phyloP scores from a whole-genome alignment of 352 stramenopile genomes.

The Globisporangium parvum region DNA sequence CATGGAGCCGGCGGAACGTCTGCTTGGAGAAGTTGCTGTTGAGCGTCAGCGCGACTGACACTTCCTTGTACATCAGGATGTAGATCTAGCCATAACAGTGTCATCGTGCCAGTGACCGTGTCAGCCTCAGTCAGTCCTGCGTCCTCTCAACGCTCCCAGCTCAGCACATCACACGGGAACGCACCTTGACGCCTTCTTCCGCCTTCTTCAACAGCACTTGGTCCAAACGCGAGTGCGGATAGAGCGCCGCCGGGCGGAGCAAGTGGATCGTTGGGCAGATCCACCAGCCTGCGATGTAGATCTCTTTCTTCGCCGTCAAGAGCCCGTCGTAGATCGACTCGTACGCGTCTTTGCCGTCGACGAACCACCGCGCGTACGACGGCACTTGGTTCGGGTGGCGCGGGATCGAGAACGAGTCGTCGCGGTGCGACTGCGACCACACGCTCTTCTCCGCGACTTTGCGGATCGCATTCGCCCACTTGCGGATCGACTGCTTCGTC shows the following conservation, averaged over 20 bases:
- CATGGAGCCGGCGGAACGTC: slow-evolving; percentile 52
- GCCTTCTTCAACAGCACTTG: slow-evolving; percentile 61
- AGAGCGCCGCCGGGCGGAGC: slow-evolving; percentile 46
- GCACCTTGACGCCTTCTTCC: slow-evolving; percentile 63
- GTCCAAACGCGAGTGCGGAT: slow-evolving; percentile 65
- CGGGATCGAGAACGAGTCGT: slow-evolving; percentile 76
- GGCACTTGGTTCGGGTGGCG: slow-evolving; percentile 52
- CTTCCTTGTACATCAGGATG: slow-evolving; percentile 91
- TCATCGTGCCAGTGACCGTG: background rate
- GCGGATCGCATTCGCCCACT: slow-evolving; percentile 85
- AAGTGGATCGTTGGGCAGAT: slow-evolving; percentile 84
- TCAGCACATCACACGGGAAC: background rate
- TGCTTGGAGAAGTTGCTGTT: slow-evolving; percentile 84
- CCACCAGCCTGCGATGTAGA: slow-evolving; percentile 91
- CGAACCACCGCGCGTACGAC: slow-evolving; percentile 75
- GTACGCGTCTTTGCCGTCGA: slow-evolving; percentile 74
- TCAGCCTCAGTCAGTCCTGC: background rate
- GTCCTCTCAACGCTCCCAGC: background rate
- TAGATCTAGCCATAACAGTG: slow-evolving; percentile 40
- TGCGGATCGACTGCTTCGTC: slow-evolving; percentile 68
- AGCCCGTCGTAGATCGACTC: slow-evolving; percentile 71
- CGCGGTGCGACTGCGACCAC: slow-evolving; percentile 73
- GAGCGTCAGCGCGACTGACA: slow-evolving; percentile 72
- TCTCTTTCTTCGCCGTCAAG: slow-evolving; percentile 62
- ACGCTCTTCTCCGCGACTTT: slow-evolving; percentile 55